Conservation (phyloP, 176 grass and related monocot genomes). For the Zizania latifolia region DNA sequence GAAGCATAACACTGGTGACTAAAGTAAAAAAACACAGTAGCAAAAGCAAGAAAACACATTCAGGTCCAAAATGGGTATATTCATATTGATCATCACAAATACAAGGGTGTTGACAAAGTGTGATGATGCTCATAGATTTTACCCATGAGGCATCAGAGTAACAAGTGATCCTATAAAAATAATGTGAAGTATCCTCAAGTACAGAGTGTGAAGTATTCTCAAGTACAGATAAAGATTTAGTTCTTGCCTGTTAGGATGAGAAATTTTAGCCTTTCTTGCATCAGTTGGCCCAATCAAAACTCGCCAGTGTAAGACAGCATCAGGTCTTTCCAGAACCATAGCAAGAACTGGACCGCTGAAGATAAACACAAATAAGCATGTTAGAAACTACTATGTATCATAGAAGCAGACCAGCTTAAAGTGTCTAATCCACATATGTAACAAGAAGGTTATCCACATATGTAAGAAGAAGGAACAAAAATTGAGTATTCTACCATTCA, state of each 20-base stretch:
- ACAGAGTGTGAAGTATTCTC: background rate
- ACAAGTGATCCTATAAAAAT: background rate
- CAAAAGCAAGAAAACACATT: background rate
- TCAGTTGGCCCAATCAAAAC: conserved; percentile 87
- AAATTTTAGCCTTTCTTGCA: conserved; percentile 69
- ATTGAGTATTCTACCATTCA: background rate
- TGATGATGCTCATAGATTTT: background rate
- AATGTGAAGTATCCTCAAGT: background rate
- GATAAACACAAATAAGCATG: conserved; percentile 27
- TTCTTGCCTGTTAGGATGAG: conserved; percentile 67
- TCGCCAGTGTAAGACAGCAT: conserved; percentile 69
- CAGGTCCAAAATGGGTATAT: background rate
- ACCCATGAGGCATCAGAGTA: background rate
- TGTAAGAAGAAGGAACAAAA: background rate
- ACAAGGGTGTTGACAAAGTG: background rate
- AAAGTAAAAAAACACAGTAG: background rate
- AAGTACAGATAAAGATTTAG: background rate
- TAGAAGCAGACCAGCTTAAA: background rate
- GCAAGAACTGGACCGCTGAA: conserved; percentile 57
- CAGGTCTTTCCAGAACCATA: conserved; percentile 76
- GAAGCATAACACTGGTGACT: background rate
- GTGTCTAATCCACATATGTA: background rate
- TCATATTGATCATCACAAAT: background rate
- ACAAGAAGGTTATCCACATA: too few relatives aligned
- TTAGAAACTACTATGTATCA: background rate